Base-by-base conservation (phyloP, 139 green algal genomes). In the Chlorella sp. region DNA sequence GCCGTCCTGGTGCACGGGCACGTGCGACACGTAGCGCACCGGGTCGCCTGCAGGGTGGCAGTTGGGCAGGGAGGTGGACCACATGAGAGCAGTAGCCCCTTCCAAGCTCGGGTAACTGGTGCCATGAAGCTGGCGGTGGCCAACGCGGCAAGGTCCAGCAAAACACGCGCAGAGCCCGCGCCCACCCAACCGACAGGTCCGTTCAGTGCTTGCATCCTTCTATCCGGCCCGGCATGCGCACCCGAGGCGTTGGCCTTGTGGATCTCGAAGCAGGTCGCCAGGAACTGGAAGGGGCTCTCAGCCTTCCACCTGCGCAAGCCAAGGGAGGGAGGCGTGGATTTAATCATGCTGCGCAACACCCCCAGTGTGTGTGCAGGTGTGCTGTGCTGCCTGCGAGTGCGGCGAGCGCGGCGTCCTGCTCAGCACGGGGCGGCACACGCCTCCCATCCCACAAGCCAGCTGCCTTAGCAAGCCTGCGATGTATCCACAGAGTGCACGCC, bases 1-100 rank as follows among this genome's bases (percentile, higher is more conserved):
- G 58, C 97, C 97, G 65, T 99, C 97, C 93, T 96, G 90, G 76
- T 97, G 94, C 38, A 99, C 94, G 0, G 96, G 96, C 76, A 98
- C 85, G 75, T 79, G 73, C 73, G 89, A 96, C 43, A 89, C 30
- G 85, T 93, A 98, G 34, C 83, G 73, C 13, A 84, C 82, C 2
- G 95, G 96, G 78, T 95, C 82, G 43, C 89, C 90, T n/a, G 72
- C 80, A 24, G 79, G 51, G 51, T 60, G 51, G 60, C 26, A 14
- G 60, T 34, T 36, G 60, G 26, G 60, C 3, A 36, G 60, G 60
- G 16, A 68, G 60, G 2, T n/a, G 22, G n/a, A n/a, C n/a, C n/a
- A n/a, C n/a, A n/a, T n/a, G n/a, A n/a, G n/a, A n/a, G n/a, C n/a
- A n/a, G n/a, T n/a, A n/a, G n/a, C n/a, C n/a, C n/a, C n/a, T n/a